Conservation (phyloP, 768 basidiomycete genomes). For the Xerocomellus chrysenteron region DNA sequence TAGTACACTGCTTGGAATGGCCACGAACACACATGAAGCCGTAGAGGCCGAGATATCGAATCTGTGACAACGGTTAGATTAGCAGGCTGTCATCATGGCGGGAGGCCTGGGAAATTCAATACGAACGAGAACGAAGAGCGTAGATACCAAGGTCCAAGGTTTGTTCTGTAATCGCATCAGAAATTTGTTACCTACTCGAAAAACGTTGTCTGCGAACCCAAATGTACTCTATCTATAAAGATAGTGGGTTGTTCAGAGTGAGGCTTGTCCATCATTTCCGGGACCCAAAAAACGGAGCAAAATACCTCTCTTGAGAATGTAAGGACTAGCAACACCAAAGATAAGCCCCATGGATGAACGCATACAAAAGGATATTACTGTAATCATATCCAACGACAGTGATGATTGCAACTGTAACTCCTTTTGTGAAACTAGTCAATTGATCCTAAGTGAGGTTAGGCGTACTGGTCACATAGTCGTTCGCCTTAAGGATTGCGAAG, state of each 20-base stretch:
- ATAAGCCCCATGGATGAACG: background rate
- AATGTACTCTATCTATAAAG: background rate
- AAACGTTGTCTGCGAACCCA: background rate
- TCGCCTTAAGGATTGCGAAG: too few species aligned
- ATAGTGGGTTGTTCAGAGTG: too few species aligned
- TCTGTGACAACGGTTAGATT: background rate
- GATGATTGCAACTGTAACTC: background rate
- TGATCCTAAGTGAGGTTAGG: too few species aligned
- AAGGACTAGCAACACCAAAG: background rate
- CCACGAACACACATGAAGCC: background rate
- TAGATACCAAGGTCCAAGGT: background rate
- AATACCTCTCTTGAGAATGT: background rate
- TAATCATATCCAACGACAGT: slow-evolving; percentile 1
- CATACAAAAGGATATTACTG: background rate
- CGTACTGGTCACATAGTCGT: too few species aligned
- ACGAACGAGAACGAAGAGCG: background rate
- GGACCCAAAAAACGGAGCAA: background rate
- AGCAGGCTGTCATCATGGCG: background rate
- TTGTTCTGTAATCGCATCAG: background rate
- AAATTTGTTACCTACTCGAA: background rate
- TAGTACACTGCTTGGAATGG: background rate
- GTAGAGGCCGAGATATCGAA: background rate
- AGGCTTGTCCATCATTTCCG: background rate
- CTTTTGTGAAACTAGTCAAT: too few species aligned
- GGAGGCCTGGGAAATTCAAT: too few species aligned